These are phyloP conservation scores for Fallopia convolvulus DNA, from an alignment of 148 eudicot species.

Conservation along the genomic window DNA sequence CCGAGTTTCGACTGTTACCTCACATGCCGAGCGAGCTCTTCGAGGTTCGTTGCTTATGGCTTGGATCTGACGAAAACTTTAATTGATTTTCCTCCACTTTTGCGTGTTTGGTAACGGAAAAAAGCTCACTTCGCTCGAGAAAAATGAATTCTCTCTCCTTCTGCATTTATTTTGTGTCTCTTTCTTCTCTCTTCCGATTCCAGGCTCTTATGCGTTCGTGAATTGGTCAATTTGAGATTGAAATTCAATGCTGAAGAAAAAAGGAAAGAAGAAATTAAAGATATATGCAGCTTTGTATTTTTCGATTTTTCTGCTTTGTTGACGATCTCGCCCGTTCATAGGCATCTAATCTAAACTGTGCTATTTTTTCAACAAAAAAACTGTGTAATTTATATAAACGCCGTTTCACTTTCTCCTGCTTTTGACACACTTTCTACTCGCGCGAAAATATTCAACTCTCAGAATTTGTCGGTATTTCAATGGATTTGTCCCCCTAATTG, in stretches of 20 bases:
- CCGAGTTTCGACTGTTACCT: not conserved
- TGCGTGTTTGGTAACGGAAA: not conserved
- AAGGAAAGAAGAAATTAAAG: not conserved
- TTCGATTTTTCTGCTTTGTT: not conserved
- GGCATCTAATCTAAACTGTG: not conserved
- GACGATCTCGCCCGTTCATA: not conserved
- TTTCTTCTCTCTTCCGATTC: not conserved
- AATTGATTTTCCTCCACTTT: not conserved
- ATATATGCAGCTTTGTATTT: not conserved
- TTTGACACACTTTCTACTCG: not conserved
- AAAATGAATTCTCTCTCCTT: not conserved
- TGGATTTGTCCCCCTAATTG: not conserved
- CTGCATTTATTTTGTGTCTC: not conserved
- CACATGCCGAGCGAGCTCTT: constrained; percentile 9
- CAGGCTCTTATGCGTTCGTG: not conserved
- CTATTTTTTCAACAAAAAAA: not conserved
- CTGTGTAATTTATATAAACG: not conserved
- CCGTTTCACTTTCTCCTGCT: not conserved
- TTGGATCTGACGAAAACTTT: not conserved
- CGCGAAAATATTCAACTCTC: not conserved
- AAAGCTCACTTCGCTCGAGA: not conserved
- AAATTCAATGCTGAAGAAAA: not conserved
- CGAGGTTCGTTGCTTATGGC: not conserved
- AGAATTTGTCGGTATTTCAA: not conserved
- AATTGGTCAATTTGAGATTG: not conserved